phyloP scores from a whole-genome alignment of 2,329 filamentous ascomycete genomes.

The Penicillium sp. region DNA sequence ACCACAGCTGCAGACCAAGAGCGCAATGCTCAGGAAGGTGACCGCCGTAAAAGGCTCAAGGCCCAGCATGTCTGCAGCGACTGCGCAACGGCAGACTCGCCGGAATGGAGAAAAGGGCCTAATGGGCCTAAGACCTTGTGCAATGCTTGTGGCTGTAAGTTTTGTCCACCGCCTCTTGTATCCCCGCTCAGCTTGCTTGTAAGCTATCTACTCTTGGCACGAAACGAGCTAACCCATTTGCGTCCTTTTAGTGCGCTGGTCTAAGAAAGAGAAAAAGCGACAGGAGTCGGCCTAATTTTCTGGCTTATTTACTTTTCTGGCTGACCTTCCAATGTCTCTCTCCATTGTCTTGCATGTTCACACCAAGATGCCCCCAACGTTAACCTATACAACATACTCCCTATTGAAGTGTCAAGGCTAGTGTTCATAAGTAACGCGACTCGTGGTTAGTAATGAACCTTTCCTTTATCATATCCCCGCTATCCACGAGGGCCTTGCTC shows the following conservation, averaged over 20 bases:
- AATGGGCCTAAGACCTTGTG: constrained; percentile 91
- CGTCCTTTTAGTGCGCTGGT: constrained; percentile 51
- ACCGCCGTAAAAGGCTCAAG: constrained; percentile 86
- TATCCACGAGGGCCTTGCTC: no score
- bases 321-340: not conserved
- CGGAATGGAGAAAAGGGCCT: constrained; percentile 93
- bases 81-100: constrained; percentile 89
- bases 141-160: constrained; percentile 84
- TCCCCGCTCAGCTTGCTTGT: not conserved
- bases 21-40: constrained; percentile 53
- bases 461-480: no score
- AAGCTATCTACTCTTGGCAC: not conserved
- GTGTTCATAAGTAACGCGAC: no score
- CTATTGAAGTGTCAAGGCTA: no score
- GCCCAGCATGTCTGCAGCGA: constrained; percentile 95
- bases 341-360: constrained; percentile 6
- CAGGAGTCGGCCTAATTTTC: constrained; percentile 24
- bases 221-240: not conserved
- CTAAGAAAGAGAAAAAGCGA: constrained; percentile 74
- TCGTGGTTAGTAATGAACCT: no score
- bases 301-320: constrained; percentile 3
- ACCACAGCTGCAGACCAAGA: constrained; percentile 69
- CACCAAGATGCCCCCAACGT: constrained; percentile 11
- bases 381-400: no score
- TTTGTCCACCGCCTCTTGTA: not conserved